Evolutionary conservation across 73 alveolate species (phyloP).

Genomic region (Uronychia binucleata): DNA sequence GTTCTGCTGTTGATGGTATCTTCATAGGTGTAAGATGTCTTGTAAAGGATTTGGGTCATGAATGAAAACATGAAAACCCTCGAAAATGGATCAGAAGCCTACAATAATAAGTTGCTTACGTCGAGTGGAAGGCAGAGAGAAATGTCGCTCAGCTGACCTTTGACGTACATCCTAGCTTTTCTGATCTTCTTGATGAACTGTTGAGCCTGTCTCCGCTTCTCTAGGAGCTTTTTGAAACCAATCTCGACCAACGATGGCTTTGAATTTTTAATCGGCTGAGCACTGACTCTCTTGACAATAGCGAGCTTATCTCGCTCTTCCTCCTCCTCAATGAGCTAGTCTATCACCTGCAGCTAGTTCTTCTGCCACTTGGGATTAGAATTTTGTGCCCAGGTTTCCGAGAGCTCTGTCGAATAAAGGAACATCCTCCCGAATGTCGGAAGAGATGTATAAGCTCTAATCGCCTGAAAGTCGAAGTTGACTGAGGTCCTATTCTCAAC

Average conservation of each 20-base stretch:
- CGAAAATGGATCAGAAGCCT: constrained; percentile 18
- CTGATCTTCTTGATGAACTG: neutral
- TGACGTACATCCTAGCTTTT: constrained; percentile 16
- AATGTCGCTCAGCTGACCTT: constrained; percentile 27
- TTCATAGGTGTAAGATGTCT: neutral
- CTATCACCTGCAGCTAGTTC: neutral
- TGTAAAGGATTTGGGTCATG: constrained; percentile 10
- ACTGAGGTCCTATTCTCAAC: neutral
- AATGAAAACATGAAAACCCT: constrained; percentile 49
- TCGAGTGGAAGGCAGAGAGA: constrained; percentile 44
- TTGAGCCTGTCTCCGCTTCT: constrained; percentile 3
- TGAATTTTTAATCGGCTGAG: no score
- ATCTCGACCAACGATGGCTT: neutral
- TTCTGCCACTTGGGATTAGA: neutral
- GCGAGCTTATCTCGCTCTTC: neutral
- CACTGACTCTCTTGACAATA: neutral
- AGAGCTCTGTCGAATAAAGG: neutral
- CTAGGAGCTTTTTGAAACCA: neutral
- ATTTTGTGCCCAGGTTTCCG: neutral
- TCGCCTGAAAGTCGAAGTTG: neutral
- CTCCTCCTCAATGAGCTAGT: neutral
- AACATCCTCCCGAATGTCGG: neutral
- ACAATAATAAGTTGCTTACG: neutral
- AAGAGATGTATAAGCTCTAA: neutral
- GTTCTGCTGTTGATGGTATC: constrained; percentile 8